A percentile compares a stretch with the other conserved stretches of the same genome.
Evolutionary conservation across 768 basidiomycete species (phyloP).

Genomic region (Favolaschia claudopus): DNA sequence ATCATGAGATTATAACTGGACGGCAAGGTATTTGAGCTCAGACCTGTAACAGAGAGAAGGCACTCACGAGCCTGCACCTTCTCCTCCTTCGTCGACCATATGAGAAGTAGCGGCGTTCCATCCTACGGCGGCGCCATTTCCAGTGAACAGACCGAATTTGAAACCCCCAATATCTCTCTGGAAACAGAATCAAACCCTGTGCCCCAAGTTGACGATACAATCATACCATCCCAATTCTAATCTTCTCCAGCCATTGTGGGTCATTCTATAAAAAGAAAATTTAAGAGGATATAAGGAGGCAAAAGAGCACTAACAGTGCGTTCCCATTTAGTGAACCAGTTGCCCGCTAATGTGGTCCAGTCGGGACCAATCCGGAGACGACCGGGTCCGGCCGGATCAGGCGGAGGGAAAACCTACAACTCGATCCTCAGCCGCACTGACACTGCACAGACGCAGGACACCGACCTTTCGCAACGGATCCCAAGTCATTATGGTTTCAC

Average conservation of each 20-base stretch:
- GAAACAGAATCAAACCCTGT: background rate
- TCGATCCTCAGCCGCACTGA: too few species aligned
- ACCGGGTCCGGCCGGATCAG: constrained; percentile 44
- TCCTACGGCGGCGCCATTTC: constrained; percentile 44
- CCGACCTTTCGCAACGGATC: constrained; percentile 42
- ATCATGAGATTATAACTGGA: constrained; percentile 10
- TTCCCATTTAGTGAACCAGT: constrained; percentile 51
- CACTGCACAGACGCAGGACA: background rate
- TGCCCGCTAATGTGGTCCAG: constrained; percentile 46
- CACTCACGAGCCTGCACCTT: constrained; percentile 41
- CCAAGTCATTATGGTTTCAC: constrained; percentile 48
- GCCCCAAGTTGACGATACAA: background rate
- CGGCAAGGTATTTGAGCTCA: background rate
- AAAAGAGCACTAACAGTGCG: constrained; percentile 36
- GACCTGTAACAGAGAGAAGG: background rate
- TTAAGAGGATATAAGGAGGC: background rate
- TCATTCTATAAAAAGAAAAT: constrained; percentile 36
- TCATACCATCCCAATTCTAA: constrained; percentile 45
- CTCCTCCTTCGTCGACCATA: constrained; percentile 45
- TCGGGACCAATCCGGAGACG: constrained; percentile 46
- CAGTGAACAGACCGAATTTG: constrained; percentile 46
- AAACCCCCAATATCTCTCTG: constrained; percentile 46
- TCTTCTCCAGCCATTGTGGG: constrained; percentile 41
- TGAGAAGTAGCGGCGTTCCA: constrained; percentile 49
- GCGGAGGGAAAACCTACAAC: constrained; percentile 40